Evolutionary conservation across 2,329 filamentous ascomycete genomes (phyloP), one percentile per base, ranked within the genome.

Genomic region (Colletotrichum tamarilloi): DNA sequence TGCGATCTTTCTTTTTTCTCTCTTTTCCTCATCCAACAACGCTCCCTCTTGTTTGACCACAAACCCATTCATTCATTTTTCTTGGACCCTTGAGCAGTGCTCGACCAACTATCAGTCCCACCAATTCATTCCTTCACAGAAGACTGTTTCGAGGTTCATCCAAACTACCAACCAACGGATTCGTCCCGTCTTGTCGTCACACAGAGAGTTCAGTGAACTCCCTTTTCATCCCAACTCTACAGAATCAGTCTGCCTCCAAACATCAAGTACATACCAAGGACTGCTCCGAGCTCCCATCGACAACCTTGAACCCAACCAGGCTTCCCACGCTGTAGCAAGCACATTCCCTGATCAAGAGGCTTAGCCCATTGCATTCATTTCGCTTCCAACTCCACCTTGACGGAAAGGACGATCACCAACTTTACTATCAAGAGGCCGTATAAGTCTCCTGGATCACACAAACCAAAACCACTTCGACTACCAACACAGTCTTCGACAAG

Each of bases 131-230:
- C 63, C 24, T 75, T 69, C 60, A 28, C 42, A 62, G 56, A 71
- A 66, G 68, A 70, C 71, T 57, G 56, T 38, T 30, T 73, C 56
- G 62, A 71, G 71, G 56, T 49, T 71, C 67, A 57, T 70, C 60
- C 70, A 62, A 56, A 52, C 69, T 28, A 53, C n/a, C 62, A 55
- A 56, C 49, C 26, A 55, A 62, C 68, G 49, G 68, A 67, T 66
- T 64, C 67, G 53, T 71, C 71, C 67, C 42, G 28, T 71, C 71
- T 71, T 58, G 46, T 58, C 49, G 62, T 58, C 49, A 57, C 55
- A 46, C 55, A 55, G 55, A 73, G 73, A 71, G 73, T 75, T 75
- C 73, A 69, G 71, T 28, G 73, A 75, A 69, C 73, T 74, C 62
- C 30, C 53, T 53, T 49, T 66, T 68, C 68, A 49, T 74, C 66